A percentile compares a stretch with the other conserved stretches of the same genome.
phyloP scores from a whole-genome alignment of 2,329 filamentous ascomycete species.

The Fusarium metavorans region DNA sequence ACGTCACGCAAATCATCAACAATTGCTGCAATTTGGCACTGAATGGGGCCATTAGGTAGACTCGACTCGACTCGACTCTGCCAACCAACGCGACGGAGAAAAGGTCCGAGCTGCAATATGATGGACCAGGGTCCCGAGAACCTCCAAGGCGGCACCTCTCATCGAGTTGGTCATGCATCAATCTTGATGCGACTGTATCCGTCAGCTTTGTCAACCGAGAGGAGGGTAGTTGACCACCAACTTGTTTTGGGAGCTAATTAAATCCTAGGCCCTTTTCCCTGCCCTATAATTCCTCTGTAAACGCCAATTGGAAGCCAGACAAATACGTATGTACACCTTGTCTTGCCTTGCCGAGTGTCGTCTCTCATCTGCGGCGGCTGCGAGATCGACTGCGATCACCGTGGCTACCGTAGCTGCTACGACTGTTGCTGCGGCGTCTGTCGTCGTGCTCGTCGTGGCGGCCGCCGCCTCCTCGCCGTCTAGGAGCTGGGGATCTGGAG shows the following conservation, averaged over 20 bases:
- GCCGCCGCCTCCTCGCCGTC: constrained; percentile 48
- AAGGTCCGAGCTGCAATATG: constrained; percentile 26
- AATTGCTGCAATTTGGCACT: constrained; percentile 11
- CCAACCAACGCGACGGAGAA: constrained; percentile 21
- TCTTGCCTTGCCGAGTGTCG: constrained; percentile 10
- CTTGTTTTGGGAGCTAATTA: constrained; percentile 43
- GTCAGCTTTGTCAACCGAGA: constrained; percentile 38
- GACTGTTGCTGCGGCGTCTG: constrained; percentile 61
- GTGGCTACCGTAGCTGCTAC: constrained; percentile 61
- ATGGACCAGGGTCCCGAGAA: constrained; percentile 24
- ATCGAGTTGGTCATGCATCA: constrained; percentile 24
- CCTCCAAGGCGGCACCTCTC: constrained; percentile 13
- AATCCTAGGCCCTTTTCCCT: constrained; percentile 7
- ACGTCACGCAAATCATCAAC: constrained; percentile 27
- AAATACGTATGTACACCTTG: constrained; percentile 13
- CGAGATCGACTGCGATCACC: constrained; percentile 55
- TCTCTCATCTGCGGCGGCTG: constrained; percentile 51
- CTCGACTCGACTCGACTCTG: not conserved
- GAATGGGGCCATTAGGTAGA: constrained; percentile 7
- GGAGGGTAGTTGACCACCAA: constrained; percentile 34
- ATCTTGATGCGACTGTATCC: constrained; percentile 36
- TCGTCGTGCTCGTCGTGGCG: constrained; percentile 49
- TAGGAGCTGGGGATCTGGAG: constrained; percentile 55
- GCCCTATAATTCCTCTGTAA: constrained; percentile 17
- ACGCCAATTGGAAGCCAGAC: constrained; percentile 38